Evolutionary conservation across 2,329 filamentous ascomycete species (phyloP), one percentile per base, ranked within the genome.

Genomic region (Talaromyces sp.): DNA sequence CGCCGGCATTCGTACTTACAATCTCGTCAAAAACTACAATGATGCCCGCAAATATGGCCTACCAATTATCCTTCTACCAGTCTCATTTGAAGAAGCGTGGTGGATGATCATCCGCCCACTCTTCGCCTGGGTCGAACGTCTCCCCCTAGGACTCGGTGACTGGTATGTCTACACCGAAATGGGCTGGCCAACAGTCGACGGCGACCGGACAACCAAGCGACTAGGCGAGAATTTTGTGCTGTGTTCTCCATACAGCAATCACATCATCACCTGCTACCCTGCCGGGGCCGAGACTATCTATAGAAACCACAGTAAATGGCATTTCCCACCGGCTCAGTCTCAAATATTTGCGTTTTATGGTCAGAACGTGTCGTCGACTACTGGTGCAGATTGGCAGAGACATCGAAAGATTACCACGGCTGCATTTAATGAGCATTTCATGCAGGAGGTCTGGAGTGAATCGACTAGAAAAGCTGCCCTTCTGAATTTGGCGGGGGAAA

Each of bases 131-230:
- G 53, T 56, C 31, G 53, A 56, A 17, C 53, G 11, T 38, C 53
- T 56, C 1, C 31, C 29, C 29, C 19, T 56, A 5, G 31, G 53
- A 25, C 53, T 56, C 31, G 53, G 53, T 19, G 19, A 56, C 6
- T 56, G 53, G 51, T 56, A 56, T 56, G 51, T 56, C 29, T 56
- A 56, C 29, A 56, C 29, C 27, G 51, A 56, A 13, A 56, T 56
- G 51, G 51, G 51, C 51, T 54, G 51, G 51, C 29, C 51, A 34
- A 54, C 51, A 36, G 51, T 56, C 29, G 51, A 56, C 29, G 51
- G 51, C 10, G 51, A 56, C n/a, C 51, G 51, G 2, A 56, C 51
- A 56, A 56, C 51, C 17, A 56, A 56, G n/a, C 27, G 51, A 22
- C 10, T 56, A 22, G 51, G 51, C n/a, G 29, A 56, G 51, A 56